These are phyloP conservation scores for Oryza australiensis DNA, from an alignment of 176 grass and related monocot genomes.

Conservation along the genomic window DNA sequence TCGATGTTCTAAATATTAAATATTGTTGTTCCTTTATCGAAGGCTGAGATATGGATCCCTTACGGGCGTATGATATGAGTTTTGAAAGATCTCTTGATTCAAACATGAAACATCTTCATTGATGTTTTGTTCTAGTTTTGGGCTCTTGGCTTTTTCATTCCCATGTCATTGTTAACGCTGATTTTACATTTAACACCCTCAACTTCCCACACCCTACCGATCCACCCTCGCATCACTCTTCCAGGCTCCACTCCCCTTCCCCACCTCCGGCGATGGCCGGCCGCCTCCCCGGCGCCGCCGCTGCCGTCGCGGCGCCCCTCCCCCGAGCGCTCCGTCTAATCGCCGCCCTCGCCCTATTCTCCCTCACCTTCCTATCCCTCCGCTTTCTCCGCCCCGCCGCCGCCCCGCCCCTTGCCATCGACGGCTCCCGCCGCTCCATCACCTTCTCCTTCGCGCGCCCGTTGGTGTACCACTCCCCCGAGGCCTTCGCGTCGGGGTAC, in stretches of 20 bases:
- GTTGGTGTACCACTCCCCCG: constrained; percentile 56
- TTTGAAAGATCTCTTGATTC: too few species aligned
- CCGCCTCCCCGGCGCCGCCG: constrained; percentile 24
- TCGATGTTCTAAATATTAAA: too few species aligned
- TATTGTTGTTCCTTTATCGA: too few species aligned
- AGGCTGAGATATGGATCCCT: too few species aligned
- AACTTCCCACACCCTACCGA: not conserved
- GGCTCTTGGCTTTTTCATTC: too few species aligned
- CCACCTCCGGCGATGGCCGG: constrained; percentile 58
- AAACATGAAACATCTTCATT: too few species aligned
- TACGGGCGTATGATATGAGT: too few species aligned
- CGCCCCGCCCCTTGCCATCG: constrained; percentile 20
- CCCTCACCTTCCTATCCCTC: constrained; percentile 52
- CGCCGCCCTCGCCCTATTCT: constrained; percentile 43
- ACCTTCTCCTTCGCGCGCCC: constrained; percentile 13
- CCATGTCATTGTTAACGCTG: too few species aligned
- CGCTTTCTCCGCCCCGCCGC: constrained; percentile 57
- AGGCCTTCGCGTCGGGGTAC: constrained; percentile 53
- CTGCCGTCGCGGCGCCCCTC: constrained; percentile 12
- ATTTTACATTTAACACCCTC: constrained; percentile 30
- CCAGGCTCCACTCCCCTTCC: not conserved
- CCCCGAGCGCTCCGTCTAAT: constrained; percentile 48
- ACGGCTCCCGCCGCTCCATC: not conserved
- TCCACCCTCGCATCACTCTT: constrained; percentile 11
- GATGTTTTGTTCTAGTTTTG: too few species aligned